A percentile compares a stretch with the other conserved stretches of the same genome.
Evolutionary conservation across 1,284 basidiomycete genomes (phyloP).

Genomic region (Porodaedalea pini): DNA sequence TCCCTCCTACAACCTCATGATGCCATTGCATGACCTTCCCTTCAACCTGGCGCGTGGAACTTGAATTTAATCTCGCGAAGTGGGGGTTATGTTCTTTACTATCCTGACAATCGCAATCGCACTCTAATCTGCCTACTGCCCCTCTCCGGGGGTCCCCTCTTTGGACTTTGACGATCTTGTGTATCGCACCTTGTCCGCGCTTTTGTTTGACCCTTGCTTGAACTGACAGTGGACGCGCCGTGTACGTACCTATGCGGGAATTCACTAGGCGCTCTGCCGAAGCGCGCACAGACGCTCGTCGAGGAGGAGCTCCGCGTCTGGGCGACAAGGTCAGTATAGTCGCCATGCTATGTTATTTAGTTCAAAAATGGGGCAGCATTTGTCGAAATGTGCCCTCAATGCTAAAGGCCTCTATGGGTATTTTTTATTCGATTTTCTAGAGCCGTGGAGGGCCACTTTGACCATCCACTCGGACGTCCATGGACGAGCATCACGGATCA

Average conservation of each 20-base stretch:
- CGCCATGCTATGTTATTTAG: background rate
- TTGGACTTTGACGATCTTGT: background rate
- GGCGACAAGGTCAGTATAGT: constrained; percentile 62
- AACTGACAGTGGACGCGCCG: constrained; percentile 42
- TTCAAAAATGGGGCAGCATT: background rate
- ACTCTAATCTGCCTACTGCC: background rate
- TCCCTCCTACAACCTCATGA: background rate
- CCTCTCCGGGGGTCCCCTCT: background rate
- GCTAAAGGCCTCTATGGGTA: constrained; percentile 13
- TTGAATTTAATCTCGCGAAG: background rate
- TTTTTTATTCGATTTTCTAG: constrained; percentile 38
- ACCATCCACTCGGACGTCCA: constrained; percentile 77
- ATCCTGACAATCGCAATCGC: background rate
- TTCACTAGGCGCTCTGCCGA: constrained; percentile 84
- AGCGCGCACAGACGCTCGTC: constrained; percentile 67
- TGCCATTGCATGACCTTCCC: background rate
- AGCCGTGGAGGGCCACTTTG: constrained; percentile 89
- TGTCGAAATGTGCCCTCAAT: constrained; percentile 7
- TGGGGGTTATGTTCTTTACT: background rate
- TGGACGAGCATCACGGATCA: constrained; percentile 83
- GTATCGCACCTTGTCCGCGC: background rate
- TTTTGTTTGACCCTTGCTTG: constrained; percentile 21
- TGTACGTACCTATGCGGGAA: constrained; percentile 95
- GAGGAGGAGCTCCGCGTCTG: constrained; percentile 88
- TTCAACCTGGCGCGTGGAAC: background rate